A percentile compares a stretch with the other conserved stretches of the same genome.
phyloP scores from a whole-genome alignment of 2,329 filamentous ascomycete genomes.

The Sporothrix dimorphospora region DNA sequence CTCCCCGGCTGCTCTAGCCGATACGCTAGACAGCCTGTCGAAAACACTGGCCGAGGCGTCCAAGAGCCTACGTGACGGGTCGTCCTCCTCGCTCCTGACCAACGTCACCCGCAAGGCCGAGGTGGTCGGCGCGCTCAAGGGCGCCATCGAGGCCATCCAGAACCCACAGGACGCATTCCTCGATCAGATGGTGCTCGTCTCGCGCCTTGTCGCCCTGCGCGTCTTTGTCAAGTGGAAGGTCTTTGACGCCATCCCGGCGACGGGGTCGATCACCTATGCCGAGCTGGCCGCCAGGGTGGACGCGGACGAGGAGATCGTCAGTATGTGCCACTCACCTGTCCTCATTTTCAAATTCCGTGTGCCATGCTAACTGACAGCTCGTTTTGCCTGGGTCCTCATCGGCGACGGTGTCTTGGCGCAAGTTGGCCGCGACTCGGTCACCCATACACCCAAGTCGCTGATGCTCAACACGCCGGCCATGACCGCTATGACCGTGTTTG shows the following conservation, averaged over 20 bases:
- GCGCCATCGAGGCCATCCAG: conserved; percentile 26
- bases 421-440: conserved; percentile 33
- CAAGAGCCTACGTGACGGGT: background rate
- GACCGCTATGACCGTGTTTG: conserved; percentile 31
- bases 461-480: conserved; percentile 30
- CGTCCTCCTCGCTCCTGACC: background rate
- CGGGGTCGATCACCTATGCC: conserved; percentile 37
- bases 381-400: conserved; percentile 35
- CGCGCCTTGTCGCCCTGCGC: conserved; percentile 34
- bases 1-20: background rate
- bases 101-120: background rate
- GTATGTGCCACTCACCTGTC: conserved; percentile 27
- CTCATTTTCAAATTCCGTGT: background rate
- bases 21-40: background rate
- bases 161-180: conserved; percentile 32
- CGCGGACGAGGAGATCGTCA: conserved; percentile 39
- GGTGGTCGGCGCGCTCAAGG: conserved; percentile 26
- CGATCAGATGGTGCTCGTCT: conserved; percentile 24
- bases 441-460: conserved; percentile 36
- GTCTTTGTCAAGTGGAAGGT: conserved; percentile 42
- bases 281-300: conserved; percentile 39
- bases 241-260: conserved; percentile 41
- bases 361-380: conserved; percentile 28
- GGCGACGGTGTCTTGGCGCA: conserved; percentile 34
- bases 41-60: background rate